Conservation (phyloP, 164 flowering plant genomes). For the Malania oleifera region DNA sequence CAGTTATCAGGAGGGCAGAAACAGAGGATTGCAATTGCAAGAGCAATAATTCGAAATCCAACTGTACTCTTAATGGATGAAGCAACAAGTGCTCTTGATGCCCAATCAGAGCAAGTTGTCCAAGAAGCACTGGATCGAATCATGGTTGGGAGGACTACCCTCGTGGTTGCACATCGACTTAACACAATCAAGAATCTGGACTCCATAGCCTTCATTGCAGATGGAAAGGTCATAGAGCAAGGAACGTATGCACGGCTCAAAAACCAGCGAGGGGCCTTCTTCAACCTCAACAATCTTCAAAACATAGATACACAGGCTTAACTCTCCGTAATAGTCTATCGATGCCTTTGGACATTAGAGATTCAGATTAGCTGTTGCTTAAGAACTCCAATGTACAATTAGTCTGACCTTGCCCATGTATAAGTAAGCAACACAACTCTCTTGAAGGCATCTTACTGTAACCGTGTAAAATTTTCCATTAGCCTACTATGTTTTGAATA, state of each 20-base stretch:
- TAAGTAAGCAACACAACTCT: too few species aligned
- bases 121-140: slow-evolving; percentile 76
- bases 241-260: slow-evolving; percentile 69
- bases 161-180: slow-evolving; percentile 87
- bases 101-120: slow-evolving; percentile 82
- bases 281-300: slow-evolving; percentile 54
- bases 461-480: too few species aligned
- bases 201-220: slow-evolving; percentile 62
- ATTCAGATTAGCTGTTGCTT: too few species aligned
- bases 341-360: too few species aligned
- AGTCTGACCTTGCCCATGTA: too few species aligned
- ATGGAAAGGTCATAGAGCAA: slow-evolving; percentile 70
- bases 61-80: slow-evolving; percentile 69
- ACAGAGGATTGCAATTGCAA: slow-evolving; percentile 84
- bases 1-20: slow-evolving; percentile 93
- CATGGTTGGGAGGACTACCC: slow-evolving; percentile 72
- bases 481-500: too few species aligned
- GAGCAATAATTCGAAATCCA: slow-evolving; percentile 81
- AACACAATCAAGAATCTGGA: slow-evolving; percentile 76
- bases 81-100: slow-evolving; percentile 90
- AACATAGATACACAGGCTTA: not conserved
- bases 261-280: slow-evolving; percentile 71
- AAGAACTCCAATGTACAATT: too few species aligned
- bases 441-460: too few species aligned
- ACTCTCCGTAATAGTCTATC: too few species aligned